These are phyloP conservation scores for Phoma sp. DNA, from an alignment of 2,329 filamentous ascomycete species.

Conservation along the genomic window DNA sequence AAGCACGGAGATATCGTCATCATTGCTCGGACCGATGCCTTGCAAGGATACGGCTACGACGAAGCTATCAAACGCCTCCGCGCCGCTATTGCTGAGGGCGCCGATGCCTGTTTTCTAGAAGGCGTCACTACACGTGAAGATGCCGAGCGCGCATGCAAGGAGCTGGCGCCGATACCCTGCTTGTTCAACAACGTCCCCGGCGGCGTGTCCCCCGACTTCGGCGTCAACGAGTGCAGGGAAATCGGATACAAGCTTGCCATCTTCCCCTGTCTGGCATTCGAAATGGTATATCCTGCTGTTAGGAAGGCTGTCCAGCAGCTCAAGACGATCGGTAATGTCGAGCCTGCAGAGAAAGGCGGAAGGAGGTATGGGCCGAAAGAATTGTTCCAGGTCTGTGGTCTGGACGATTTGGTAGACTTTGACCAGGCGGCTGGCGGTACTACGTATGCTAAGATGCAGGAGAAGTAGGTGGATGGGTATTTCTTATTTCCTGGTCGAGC, in stretches of 20 bases:
- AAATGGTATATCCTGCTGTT: slow-evolving; percentile 43
- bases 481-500: background rate
- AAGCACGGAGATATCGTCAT: slow-evolving; percentile 64
- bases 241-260: slow-evolving; percentile 67
- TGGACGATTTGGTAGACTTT: slow-evolving; percentile 59
- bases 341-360: slow-evolving; percentile 48
- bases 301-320: slow-evolving; percentile 38
- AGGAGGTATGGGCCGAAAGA: slow-evolving; percentile 55
- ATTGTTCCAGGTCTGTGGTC: slow-evolving; percentile 60
- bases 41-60: slow-evolving; percentile 63
- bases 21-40: slow-evolving; percentile 68
- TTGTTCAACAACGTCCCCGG: slow-evolving; percentile 65
- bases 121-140: slow-evolving; percentile 61
- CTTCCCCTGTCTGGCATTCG: slow-evolving; percentile 52
- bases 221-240: slow-evolving; percentile 58
- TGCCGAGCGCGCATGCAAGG: slow-evolving; percentile 53
- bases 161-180: slow-evolving; percentile 58
- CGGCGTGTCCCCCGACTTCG: slow-evolving; percentile 61
- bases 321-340: slow-evolving; percentile 33
- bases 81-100: slow-evolving; percentile 60
- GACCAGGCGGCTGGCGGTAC: slow-evolving; percentile 55
- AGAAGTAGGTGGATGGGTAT: slow-evolving; percentile 10
- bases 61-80: slow-evolving; percentile 60
- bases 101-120: slow-evolving; percentile 67
- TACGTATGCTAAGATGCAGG: slow-evolving; percentile 25